A percentile compares a stretch with the other conserved stretches of the same genome.
phyloP scores from a whole-genome alignment of 768 basidiomycete species.

The Mycena haematopus region DNA sequence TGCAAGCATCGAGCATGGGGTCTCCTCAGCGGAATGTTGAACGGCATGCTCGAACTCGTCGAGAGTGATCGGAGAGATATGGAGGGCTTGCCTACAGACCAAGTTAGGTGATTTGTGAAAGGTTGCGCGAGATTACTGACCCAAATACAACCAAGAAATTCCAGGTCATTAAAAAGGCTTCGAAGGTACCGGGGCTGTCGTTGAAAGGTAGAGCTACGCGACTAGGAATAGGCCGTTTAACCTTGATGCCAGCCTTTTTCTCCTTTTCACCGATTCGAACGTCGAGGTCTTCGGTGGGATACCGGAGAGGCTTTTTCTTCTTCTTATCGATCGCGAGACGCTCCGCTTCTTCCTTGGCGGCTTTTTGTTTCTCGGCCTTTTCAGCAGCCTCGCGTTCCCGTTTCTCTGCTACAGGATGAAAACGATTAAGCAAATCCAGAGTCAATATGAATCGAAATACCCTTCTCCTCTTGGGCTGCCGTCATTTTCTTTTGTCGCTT shows the following conservation, averaged over 20 bases:
- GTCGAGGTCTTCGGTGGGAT: conserved; percentile 93
- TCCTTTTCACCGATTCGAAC: conserved; percentile 82
- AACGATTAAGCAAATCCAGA: conserved; percentile 27
- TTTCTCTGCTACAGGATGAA: conserved; percentile 56
- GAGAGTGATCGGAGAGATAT: conserved; percentile 86
- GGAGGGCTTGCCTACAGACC: conserved; percentile 75
- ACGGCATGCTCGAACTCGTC: conserved; percentile 93
- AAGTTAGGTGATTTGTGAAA: conserved; percentile 15
- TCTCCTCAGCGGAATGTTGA: conserved; percentile 73
- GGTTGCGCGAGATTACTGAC: conserved; percentile 52
- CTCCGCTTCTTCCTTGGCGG: conserved; percentile 74
- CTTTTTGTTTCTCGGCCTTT: conserved; percentile 68
- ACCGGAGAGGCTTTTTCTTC: conserved; percentile 89
- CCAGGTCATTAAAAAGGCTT: conserved; percentile 90
- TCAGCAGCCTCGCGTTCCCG: conserved; percentile 74
- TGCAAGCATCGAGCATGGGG: conserved; percentile 76
- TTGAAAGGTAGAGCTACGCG: conserved; percentile 72
- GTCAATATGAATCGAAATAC: conserved; percentile 42
- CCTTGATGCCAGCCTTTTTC: conserved; percentile 76
- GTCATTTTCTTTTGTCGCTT: conserved; percentile 86
- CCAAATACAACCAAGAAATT: conserved; percentile 94
- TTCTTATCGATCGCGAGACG: conserved; percentile 78
- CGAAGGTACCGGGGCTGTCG: conserved; percentile 68
- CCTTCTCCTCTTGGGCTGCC: conserved; percentile 76
- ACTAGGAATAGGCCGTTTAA: conserved; percentile 71